phyloP scores from a whole-genome alignment of 495 filamentous ascomycete species.

The Penicillium pulvis region DNA sequence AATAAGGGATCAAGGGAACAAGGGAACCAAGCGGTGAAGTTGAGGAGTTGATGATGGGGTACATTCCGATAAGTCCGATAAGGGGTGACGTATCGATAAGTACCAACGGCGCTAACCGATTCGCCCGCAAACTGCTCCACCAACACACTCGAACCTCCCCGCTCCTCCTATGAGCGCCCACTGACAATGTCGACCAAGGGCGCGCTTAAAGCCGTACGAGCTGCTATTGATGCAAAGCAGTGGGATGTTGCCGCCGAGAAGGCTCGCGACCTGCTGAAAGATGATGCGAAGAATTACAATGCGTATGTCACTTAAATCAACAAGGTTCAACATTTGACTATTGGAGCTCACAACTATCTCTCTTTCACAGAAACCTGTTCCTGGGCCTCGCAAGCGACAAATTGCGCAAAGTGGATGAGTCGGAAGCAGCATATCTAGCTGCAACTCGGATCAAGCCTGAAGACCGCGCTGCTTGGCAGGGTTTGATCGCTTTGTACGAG shows the following conservation, averaged over 20 bases:
- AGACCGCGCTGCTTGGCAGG: constrained; percentile 82
- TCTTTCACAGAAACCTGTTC: constrained; percentile 65
- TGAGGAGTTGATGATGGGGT: constrained; percentile 1
- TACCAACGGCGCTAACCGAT: constrained; percentile 8
- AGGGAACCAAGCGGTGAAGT: constrained; percentile 9
- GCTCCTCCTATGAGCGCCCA: constrained; percentile 15
- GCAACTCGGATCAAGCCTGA: constrained; percentile 66
- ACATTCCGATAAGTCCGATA: constrained; percentile 15
- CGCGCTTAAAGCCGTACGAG: constrained; percentile 79
- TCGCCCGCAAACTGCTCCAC: neutral
- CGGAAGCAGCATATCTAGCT: constrained; percentile 72
- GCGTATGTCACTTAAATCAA: constrained; percentile 53
- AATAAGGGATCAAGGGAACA: neutral
- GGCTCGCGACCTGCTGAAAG: constrained; percentile 64
- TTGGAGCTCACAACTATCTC: constrained; percentile 15
- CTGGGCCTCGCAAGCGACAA: constrained; percentile 80
- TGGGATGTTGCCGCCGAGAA: constrained; percentile 72
- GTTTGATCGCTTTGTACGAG: constrained; percentile 84
- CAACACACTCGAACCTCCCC: constrained; percentile 14
- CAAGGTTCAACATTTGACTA: neutral
- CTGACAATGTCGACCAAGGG: constrained; percentile 66
- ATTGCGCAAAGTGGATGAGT: constrained; percentile 65
- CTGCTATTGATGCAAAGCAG: constrained; percentile 76
- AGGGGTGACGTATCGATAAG: constrained; percentile 29
- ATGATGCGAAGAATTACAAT: constrained; percentile 80